Evolutionary conservation across 441 rosid species (phyloP).

Genomic region (Melastoma candidum): DNA sequence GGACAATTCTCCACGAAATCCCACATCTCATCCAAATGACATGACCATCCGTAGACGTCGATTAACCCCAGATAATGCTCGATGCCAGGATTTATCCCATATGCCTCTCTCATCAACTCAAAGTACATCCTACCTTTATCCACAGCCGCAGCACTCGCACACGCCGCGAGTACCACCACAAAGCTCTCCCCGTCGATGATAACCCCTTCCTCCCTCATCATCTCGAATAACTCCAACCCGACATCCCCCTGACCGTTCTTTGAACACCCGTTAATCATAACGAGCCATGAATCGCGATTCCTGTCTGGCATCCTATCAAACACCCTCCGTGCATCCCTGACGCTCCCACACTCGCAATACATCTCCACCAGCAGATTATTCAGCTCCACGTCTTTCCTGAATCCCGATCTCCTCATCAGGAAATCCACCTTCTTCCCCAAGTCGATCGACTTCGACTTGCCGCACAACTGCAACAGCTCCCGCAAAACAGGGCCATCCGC

Average conservation of each 20-base stretch:
- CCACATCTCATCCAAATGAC: conserved; percentile 15
- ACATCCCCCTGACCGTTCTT: conserved; percentile 4
- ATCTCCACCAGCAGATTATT: conserved; percentile 2
- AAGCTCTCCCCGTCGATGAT: not conserved
- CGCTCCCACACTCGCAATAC: conserved; percentile 3
- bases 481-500: conserved; percentile 1
- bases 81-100: not conserved
- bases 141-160: not conserved
- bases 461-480: conserved; percentile 1
- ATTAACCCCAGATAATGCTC: conserved; percentile 4
- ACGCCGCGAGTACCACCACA: conserved; percentile 3
- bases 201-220: conserved; percentile 3
- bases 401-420: not conserved
- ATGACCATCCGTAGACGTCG: conserved; percentile 6
- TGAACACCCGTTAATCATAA: conserved; percentile 10
- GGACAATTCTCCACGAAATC: conserved; percentile 13
- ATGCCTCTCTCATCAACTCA: conserved; percentile 7
- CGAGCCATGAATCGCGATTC: conserved; percentile 7
- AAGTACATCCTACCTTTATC: conserved; percentile 5
- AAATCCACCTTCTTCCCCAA: conserved; percentile 10
- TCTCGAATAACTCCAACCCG: conserved; percentile 5
- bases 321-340: conserved; percentile 13
- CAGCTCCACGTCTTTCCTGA: not conserved
- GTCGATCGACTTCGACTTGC: conserved; percentile 3
- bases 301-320: conserved; percentile 10